Evolutionary conservation across 192 early-diverging fungal species (phyloP).

Genomic region (Radiomyces spectabilis): DNA sequence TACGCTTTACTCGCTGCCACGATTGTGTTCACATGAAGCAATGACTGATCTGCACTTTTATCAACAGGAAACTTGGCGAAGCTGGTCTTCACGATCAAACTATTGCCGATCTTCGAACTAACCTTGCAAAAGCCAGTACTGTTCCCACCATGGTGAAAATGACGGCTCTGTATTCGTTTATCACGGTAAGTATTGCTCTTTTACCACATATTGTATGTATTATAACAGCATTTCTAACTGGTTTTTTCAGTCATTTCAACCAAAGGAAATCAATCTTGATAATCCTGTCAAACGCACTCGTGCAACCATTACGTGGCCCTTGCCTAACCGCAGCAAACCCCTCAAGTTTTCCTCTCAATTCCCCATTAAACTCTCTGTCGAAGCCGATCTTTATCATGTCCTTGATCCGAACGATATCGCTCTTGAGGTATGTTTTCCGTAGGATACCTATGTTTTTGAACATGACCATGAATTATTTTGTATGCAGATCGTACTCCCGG

Average conservation of each 20-base stretch:
- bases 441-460: no score
- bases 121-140: conserved; percentile 24
- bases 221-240: neutral
- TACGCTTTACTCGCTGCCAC: conserved; percentile 25
- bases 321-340: conserved; percentile 11
- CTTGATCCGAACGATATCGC: conserved; percentile 6
- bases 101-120: conserved; percentile 26
- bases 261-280: conserved; percentile 9
- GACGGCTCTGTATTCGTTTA: conserved; percentile 17
- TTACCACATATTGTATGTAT: neutral
- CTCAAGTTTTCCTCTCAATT: neutral
- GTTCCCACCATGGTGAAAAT: conserved; percentile 23
- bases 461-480: no score
- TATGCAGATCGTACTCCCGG: conserved; percentile 6
- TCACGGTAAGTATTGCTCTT: conserved; percentile 7
- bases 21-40: conserved; percentile 1
- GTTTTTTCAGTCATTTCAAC: conserved; percentile 3
- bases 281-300: conserved; percentile 10
- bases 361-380: conserved; percentile 6
- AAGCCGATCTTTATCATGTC: conserved; percentile 7
- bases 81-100: conserved; percentile 6
- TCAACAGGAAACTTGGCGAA: conserved; percentile 6
- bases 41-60: neutral
- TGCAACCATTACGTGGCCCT: conserved; percentile 1
- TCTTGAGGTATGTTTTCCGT: no score